Evolutionary conservation across 2,329 filamentous ascomycete genomes (phyloP), one percentile per base, ranked within the genome.

Genomic region (Xylaria sp.): DNA sequence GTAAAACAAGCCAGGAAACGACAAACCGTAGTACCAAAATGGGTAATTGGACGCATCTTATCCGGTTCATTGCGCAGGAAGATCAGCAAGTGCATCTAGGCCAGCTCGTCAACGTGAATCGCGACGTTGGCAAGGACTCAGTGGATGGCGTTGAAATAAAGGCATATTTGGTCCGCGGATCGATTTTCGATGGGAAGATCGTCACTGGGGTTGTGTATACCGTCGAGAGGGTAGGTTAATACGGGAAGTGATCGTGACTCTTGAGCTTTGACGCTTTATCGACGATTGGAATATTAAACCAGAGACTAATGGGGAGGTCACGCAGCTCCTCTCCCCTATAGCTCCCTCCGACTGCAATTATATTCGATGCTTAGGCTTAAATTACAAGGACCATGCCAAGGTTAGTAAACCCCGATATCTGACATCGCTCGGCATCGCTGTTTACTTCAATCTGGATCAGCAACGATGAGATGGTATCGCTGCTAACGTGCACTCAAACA

Each of bases 1-100:
- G 40, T 6, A 44, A 57, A 35, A 60, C 21, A 23, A 48, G 8
- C 27, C 13, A 9, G 48, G 44, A 5, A 57, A n/a, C 4, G 25
- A 35, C 21, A 27, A 32, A 32, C 25, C 27, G 47, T 23, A 48
- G 54, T 9, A 27, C 0, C n/a, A 44, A 66, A 47, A 71, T 71
- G 69, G 69, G 62, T 21, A 66, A 64, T 47, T 71, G 69, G 69
- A 69, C 69, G 10, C 69, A 71, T 25, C 66, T 71, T 35, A 69
- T 71, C 66, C 69, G 69, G 44, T 71, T 71, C 27, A 62, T 71
- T 35, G 69, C 69, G 59, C 59, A 65, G 58, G 69, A 71, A 48
- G 69, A 71, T 51, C 35, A 64, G 5, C 69, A 69, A 29, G n/a
- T 61, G 9, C 66, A 71, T 57, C 51, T 69, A 35, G 69, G 69